Evolutionary conservation across 805 yeast species (phyloP).

Genomic region (Teunomyces gatunensis): DNA sequence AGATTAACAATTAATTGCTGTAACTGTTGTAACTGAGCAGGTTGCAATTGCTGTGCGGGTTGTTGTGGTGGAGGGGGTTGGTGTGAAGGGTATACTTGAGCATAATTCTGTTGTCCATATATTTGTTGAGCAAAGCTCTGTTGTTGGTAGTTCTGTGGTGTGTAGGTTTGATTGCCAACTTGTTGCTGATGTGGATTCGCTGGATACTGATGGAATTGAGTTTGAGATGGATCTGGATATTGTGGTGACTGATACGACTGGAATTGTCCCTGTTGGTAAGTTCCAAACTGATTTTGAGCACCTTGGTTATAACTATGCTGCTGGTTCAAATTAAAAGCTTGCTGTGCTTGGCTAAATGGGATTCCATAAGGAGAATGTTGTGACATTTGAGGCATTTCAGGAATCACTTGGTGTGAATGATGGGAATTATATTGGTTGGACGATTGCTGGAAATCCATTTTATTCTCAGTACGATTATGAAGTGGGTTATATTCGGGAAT

Average conservation of each 20-base stretch:
- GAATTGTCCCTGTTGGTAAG: background rate
- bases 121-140: conserved; percentile 3
- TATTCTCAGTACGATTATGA: background rate
- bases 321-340: conserved; percentile 7
- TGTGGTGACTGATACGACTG: conserved; percentile 7
- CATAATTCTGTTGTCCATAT: conserved; percentile 6
- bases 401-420: background rate
- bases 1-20: conserved; percentile 22
- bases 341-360: conserved; percentile 20
- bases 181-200: background rate
- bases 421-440: background rate
- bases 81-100: conserved; percentile 10
- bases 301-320: conserved; percentile 7
- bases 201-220: background rate
- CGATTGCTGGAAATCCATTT: no score
- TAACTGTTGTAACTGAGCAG: conserved; percentile 22
- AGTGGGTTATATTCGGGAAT: conserved; percentile 2
- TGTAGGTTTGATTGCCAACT: background rate
- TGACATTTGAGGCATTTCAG: background rate
- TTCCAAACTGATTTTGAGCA: background rate
- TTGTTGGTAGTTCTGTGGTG: conserved; percentile 4
- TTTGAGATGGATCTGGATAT: conserved; percentile 2
- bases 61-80: conserved; percentile 10
- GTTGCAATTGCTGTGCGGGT: conserved; percentile 13
- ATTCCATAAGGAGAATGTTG: conserved; percentile 20